Conservation (phyloP, 176 grass and related monocot genomes). For the Cymbopogon citratus region DNA sequence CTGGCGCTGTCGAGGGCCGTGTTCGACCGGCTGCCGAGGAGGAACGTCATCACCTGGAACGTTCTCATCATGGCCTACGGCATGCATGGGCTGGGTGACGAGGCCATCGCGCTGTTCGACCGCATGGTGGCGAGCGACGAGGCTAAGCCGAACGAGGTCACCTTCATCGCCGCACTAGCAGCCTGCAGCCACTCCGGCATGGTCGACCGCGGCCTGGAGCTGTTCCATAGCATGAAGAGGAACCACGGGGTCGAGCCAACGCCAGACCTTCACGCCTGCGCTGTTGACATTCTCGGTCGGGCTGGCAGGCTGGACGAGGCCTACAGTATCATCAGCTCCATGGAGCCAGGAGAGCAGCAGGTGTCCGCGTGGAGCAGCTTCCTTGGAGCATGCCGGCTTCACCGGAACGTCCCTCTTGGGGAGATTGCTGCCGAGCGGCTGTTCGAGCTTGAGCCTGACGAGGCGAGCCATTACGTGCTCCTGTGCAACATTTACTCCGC, state of each 20-base stretch:
- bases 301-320: slow-evolving; percentile 67
- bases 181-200: slow-evolving; percentile 93
- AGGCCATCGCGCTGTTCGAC: slow-evolving; percentile 63
- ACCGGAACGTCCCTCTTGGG: slow-evolving; percentile 55
- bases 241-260: slow-evolving; percentile 47
- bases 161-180: slow-evolving; percentile 74
- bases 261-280: slow-evolving; percentile 71
- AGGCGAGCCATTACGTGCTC: slow-evolving; percentile 86
- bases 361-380: slow-evolving; percentile 70
- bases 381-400: slow-evolving; percentile 77
- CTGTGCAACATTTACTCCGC: slow-evolving; percentile 91
- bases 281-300: slow-evolving; percentile 69
- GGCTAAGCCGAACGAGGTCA: slow-evolving; percentile 62
- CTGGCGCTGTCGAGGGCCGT: slow-evolving; percentile 44
- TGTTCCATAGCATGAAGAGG: slow-evolving; percentile 62
- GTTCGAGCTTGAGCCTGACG: slow-evolving; percentile 77
- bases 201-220: slow-evolving; percentile 50
- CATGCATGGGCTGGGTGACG: slow-evolving; percentile 73
- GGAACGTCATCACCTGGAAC: slow-evolving; percentile 95
- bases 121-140: slow-evolving; percentile 56
- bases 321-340: slow-evolving; percentile 49
- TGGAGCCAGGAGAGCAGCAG: slow-evolving; percentile 45
- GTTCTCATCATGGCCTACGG: slow-evolving; percentile 95
- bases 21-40: slow-evolving; percentile 56
- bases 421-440: slow-evolving; percentile 57